Conservation (phyloP, 768 basidiomycete species). For the Hygrocybe punicea region DNA sequence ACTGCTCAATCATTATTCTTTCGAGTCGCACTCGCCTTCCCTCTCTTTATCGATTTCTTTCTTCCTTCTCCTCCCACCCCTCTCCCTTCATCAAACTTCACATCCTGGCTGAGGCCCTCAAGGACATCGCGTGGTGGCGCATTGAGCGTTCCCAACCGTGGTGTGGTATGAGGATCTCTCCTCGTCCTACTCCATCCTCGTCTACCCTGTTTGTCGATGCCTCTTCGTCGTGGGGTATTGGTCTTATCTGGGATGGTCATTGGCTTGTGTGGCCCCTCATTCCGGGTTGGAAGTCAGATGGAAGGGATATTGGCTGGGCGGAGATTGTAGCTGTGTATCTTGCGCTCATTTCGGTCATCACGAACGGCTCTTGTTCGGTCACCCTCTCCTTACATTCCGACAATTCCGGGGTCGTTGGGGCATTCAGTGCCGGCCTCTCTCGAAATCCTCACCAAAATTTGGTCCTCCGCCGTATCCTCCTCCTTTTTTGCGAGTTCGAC, state of each 20-base stretch:
- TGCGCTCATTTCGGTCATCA: constrained; percentile 11
- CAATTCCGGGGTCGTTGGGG: constrained; percentile 32
- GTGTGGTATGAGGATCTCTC: not conserved
- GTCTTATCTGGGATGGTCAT: constrained; percentile 13
- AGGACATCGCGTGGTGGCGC: constrained; percentile 33
- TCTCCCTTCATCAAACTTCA: constrained; percentile 9
- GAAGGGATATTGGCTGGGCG: constrained; percentile 30
- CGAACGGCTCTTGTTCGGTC: constrained; percentile 3
- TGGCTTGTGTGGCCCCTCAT: constrained; percentile 27
- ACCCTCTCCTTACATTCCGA: constrained; percentile 28
- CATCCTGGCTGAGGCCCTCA: constrained; percentile 15
- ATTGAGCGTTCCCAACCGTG: not conserved
- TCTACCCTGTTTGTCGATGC: constrained; percentile 23
- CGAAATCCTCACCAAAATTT: constrained; percentile 29
- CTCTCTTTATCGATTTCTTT: constrained; percentile 24
- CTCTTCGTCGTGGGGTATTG: constrained; percentile 26
- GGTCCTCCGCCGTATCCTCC: constrained; percentile 25
- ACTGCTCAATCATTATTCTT: constrained; percentile 25
- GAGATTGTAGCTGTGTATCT: constrained; percentile 30
- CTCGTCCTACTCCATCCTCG: not conserved
- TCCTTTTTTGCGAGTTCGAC: constrained; percentile 16
- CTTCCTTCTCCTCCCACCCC: not conserved
- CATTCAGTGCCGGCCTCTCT: constrained; percentile 24
- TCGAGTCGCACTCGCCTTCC: constrained; percentile 20
- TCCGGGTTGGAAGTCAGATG: constrained; percentile 17